Evolutionary conservation across 2,329 filamentous ascomycete genomes (phyloP).

Genomic region (Penicillium concentricum): DNA sequence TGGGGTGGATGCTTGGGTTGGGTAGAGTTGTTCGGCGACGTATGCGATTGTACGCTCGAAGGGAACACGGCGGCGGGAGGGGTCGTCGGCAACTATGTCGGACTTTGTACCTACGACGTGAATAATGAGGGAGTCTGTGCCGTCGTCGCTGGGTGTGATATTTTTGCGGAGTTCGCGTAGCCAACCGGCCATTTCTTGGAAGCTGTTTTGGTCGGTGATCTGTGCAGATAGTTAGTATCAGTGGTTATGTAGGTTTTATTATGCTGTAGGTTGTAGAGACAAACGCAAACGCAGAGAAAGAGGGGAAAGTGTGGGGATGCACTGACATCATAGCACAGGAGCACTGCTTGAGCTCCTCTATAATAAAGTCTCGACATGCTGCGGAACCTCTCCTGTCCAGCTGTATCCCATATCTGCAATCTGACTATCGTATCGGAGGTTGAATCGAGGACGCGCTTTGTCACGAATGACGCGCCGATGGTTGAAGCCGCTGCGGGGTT

Average conservation of each 20-base stretch:
- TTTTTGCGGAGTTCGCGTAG: slow-evolving; percentile 79
- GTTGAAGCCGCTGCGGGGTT: slow-evolving; percentile 57
- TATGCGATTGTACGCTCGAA: slow-evolving; percentile 97
- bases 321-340: slow-evolving; percentile 76
- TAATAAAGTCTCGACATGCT: slow-evolving; percentile 96
- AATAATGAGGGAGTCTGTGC: slow-evolving; percentile 70
- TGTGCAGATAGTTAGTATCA: background rate
- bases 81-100: slow-evolving; percentile 84
- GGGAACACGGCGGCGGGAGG: slow-evolving; percentile 74
- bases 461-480: slow-evolving; percentile 77
- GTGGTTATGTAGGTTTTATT: background rate
- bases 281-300: background rate
- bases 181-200: slow-evolving; percentile 91
- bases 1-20: slow-evolving; percentile 65
- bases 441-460: slow-evolving; percentile 75
- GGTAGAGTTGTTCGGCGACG: slow-evolving; percentile 85
- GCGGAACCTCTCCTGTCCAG: slow-evolving; percentile 91
- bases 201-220: slow-evolving; percentile 81
- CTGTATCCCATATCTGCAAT: slow-evolving; percentile 96
- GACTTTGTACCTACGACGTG: slow-evolving; percentile 95
- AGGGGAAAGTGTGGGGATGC: background rate
- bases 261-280: background rate
- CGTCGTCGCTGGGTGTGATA: slow-evolving; percentile 57
- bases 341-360: slow-evolving; percentile 87
- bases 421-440: slow-evolving; percentile 83